phyloP scores from a whole-genome alignment of 2,329 filamentous ascomycete genomes.

The Calonectria multiphialidica region DNA sequence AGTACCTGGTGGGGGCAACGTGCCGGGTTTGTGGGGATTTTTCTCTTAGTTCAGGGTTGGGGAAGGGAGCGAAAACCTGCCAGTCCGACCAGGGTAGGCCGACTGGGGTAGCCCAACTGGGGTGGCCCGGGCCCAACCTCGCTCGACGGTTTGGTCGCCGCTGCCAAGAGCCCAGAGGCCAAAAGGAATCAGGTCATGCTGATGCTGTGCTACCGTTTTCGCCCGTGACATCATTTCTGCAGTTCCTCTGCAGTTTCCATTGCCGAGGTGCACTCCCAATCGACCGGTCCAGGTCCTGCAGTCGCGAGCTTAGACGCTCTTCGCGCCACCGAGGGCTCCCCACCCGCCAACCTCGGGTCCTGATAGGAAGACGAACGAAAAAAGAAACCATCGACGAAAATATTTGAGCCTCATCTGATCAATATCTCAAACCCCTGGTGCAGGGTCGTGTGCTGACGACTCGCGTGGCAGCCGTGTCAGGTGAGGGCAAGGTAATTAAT shows the following conservation, averaged over 20 bases:
- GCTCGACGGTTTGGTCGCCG: not conserved
- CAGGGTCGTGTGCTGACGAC: not conserved
- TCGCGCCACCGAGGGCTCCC: not conserved
- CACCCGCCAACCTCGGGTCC: not conserved
- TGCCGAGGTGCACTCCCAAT: not conserved
- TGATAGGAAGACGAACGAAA: not conserved
- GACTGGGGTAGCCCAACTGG: too few species aligned
- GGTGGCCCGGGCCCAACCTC: not conserved
- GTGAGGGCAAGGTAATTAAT: not conserved
- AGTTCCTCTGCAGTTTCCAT: not conserved
- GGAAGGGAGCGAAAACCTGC: conserved; percentile 9
- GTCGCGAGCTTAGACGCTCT: not conserved
- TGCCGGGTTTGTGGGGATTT: conserved; percentile 17
- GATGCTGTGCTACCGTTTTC: not conserved
- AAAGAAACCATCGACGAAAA: conserved; percentile 1
- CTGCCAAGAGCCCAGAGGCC: not conserved
- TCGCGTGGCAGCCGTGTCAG: not conserved
- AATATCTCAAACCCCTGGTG: not conserved
- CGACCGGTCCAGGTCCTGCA: not conserved
- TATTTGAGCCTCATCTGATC: conserved; percentile 18
- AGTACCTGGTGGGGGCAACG: conserved; percentile 14
- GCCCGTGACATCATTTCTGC: not conserved
- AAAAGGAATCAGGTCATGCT: not conserved
- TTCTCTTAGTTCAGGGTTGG: not conserved
- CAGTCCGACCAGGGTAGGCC: too few species aligned